Percentiles rank a stretch among this genome's conserved stretches.
Conservation (phyloP, 1,139 yeast species). For the Diutina mesorugosa region DNA sequence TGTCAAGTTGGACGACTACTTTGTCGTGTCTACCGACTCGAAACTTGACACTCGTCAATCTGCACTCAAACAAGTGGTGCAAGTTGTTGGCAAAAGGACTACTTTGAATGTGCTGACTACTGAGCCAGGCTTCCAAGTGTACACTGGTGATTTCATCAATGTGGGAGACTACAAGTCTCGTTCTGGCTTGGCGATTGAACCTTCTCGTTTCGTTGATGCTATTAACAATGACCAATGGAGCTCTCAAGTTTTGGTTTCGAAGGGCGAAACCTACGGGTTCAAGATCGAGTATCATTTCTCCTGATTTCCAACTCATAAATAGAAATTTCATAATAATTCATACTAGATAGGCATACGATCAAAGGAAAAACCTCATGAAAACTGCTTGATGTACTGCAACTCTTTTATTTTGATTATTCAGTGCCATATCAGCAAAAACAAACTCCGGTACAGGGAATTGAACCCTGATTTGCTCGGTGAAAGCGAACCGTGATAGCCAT, state of each 20-base stretch:
- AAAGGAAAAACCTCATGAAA: too few species aligned
- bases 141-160: conserved; percentile 44
- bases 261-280: conserved; percentile 45
- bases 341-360: too few species aligned
- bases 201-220: conserved; percentile 49
- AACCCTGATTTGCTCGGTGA: conserved; percentile 30
- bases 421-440: conserved; percentile 2
- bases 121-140: conserved; percentile 59
- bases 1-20: conserved; percentile 35
- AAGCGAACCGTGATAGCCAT: conserved; percentile 18
- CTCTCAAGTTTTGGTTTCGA: conserved; percentile 36
- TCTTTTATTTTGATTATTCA: too few species aligned
- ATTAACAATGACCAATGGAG: conserved; percentile 35
- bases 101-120: conserved; percentile 38
- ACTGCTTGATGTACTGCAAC: too few species aligned
- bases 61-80: conserved; percentile 23
- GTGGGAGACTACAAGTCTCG: conserved; percentile 27
- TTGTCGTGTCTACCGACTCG: conserved; percentile 20
- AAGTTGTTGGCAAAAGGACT: conserved; percentile 27
- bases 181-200: conserved; percentile 54
- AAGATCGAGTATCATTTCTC: conserved; percentile 20
- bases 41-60: conserved; percentile 30
- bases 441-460: conserved; percentile 37
- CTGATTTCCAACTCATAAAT: too few species aligned
- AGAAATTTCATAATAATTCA: too few species aligned